phyloP scores from a whole-genome alignment of 179 eudicot species.

The Heliamphora pulchella region DNA sequence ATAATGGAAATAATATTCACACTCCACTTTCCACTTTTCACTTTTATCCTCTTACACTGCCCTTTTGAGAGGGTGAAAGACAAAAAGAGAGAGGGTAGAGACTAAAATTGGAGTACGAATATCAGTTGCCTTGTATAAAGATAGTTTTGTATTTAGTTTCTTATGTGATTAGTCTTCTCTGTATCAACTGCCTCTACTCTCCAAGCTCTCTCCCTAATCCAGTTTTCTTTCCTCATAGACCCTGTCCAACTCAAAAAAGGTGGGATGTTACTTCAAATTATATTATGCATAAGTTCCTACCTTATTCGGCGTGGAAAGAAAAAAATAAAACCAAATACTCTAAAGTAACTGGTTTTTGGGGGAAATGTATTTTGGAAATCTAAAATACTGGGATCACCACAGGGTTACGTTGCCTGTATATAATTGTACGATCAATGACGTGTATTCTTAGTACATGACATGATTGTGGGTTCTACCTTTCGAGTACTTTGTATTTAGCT shows the following conservation, averaged over 20 bases:
- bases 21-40: no score
- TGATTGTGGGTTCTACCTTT: neutral
- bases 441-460: neutral
- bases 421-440: neutral
- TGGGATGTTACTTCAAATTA: neutral
- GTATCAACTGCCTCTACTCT: neutral
- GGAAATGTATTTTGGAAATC: neutral
- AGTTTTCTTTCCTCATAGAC: neutral
- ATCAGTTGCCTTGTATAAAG: no score
- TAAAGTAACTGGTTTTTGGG: neutral
- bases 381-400: neutral
- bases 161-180: neutral
- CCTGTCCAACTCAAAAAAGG: neutral
- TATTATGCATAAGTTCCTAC: neutral
- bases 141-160: neutral
- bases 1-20: no score
- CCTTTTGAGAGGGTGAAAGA: no score
- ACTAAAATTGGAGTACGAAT: no score
- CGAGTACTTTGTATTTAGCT: neutral
- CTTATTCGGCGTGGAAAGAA: neutral
- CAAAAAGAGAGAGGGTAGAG: no score
- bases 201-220: neutral
- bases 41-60: no score
- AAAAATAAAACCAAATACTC: neutral
- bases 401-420: neutral